Conservation (phyloP, 768 basidiomycete species). For the Termitomyces sp. region DNA sequence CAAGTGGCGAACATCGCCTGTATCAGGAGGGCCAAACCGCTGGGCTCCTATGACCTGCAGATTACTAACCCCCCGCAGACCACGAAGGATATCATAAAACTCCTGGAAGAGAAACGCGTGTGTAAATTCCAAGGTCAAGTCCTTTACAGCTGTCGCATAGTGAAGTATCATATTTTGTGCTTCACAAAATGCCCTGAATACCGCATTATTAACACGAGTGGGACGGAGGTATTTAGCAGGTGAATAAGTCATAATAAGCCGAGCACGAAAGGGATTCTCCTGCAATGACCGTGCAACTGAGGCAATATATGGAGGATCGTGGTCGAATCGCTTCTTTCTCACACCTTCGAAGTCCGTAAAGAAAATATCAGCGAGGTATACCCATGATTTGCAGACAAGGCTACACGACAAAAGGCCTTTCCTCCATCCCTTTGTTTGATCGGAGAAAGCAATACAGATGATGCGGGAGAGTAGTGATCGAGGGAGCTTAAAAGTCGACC, state of each 20-base stretch:
- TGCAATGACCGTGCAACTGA: constrained; percentile 5
- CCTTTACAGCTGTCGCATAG: not conserved
- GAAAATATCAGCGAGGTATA: constrained; percentile 6
- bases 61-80: not conserved
- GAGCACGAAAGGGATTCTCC: not conserved
- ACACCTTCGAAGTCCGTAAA: constrained; percentile 1
- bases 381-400: constrained; percentile 10
- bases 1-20: not conserved
- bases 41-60: not conserved
- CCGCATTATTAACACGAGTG: not conserved
- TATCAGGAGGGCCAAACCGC: not conserved
- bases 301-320: constrained; percentile 1
- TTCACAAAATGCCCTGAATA: constrained; percentile 2
- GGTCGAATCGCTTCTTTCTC: not conserved
- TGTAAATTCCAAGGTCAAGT: not conserved
- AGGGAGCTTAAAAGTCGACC: constrained; percentile 5
- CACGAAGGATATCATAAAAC: constrained; percentile 5
- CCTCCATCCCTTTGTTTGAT: constrained; percentile 9
- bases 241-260: constrained; percentile 3
- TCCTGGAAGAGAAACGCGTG: not conserved
- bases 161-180: constrained; percentile 7
- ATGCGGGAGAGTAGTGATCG: constrained; percentile 1
- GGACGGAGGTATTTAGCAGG: constrained; percentile 1
- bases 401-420: constrained; percentile 5
- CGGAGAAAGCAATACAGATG: not conserved